A percentile compares a stretch with the other conserved stretches of the same genome.
Conservation (phyloP, 768 basidiomycete species). For the Wakefieldia striispora region DNA sequence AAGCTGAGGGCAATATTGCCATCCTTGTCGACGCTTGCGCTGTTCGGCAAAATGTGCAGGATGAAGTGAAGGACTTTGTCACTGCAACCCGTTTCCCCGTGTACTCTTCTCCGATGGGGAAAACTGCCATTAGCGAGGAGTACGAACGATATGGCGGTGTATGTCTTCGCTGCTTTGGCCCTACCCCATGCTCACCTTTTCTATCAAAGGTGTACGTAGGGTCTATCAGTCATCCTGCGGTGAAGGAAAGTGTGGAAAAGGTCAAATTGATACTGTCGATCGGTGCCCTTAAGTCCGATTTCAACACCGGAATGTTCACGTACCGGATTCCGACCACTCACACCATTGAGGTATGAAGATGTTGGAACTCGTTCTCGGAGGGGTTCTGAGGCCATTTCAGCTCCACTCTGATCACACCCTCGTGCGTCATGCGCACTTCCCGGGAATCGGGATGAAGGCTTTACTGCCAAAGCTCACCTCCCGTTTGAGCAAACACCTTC, state of each 20-base stretch:
- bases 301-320: constrained; percentile 87
- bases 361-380: neutral
- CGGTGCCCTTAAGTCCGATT: constrained; percentile 70
- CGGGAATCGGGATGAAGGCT: constrained; percentile 70
- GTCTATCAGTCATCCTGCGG: constrained; percentile 57
- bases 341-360: constrained; percentile 56
- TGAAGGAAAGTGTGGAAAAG: constrained; percentile 70
- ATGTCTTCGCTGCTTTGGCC: constrained; percentile 27
- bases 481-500: constrained; percentile 43
- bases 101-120: constrained; percentile 79
- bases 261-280: constrained; percentile 76
- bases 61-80: constrained; percentile 62
- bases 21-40: constrained; percentile 83
- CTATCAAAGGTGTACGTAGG: constrained; percentile 71
- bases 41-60: constrained; percentile 63
- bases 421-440: constrained; percentile 62
- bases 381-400: constrained; percentile 34
- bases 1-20: constrained; percentile 59
- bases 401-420: constrained; percentile 73
- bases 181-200: neutral
- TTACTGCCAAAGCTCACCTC: constrained; percentile 71
- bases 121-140: constrained; percentile 69
- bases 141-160: constrained; percentile 79
- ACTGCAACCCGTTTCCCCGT: constrained; percentile 68
- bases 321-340: constrained; percentile 60